Percentiles rank a stretch among this genome's conserved stretches.
phyloP scores from a whole-genome alignment of 2,329 filamentous ascomycete genomes.

The Chaetomiaceae sp. region DNA sequence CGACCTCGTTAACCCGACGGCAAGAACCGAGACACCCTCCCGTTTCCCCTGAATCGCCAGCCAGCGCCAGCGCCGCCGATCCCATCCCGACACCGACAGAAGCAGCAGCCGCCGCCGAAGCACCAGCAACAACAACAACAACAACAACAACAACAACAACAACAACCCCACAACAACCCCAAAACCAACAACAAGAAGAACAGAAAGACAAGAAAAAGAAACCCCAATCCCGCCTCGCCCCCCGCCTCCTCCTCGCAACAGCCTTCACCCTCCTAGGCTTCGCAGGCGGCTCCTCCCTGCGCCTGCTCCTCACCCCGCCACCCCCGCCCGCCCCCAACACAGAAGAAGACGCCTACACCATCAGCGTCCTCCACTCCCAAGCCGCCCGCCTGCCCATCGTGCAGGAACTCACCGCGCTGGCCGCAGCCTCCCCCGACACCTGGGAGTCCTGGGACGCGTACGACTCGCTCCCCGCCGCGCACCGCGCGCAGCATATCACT shows the following conservation, averaged over 20 bases:
- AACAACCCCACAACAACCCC: background rate
- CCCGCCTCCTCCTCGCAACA: conserved; percentile 28
- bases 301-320: conserved; percentile 41
- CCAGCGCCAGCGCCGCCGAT: background rate
- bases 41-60: background rate
- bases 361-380: conserved; percentile 37
- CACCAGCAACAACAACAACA: background rate
- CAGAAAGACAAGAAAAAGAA: conserved; percentile 23
- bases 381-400: conserved; percentile 46
- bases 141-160: background rate
- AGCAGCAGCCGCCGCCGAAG: background rate
- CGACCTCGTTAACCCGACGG: conserved; percentile 8
- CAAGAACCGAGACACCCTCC: conserved; percentile 14
- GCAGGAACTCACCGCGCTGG: conserved; percentile 34
- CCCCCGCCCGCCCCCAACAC: conserved; percentile 36
- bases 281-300: conserved; percentile 34
- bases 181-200: conserved; percentile 19
- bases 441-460: conserved; percentile 39
- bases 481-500: conserved; percentile 32
- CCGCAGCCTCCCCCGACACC: conserved; percentile 32
- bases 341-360: conserved; percentile 38
- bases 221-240: conserved; percentile 17
- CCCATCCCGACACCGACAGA: background rate
- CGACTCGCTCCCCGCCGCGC: conserved; percentile 19
- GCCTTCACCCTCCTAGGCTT: conserved; percentile 40